A percentile compares a stretch with the other conserved stretches of the same genome.
Evolutionary conservation across 495 filamentous ascomycete genomes (phyloP).

Genomic region (Emericellopsis terricola): DNA sequence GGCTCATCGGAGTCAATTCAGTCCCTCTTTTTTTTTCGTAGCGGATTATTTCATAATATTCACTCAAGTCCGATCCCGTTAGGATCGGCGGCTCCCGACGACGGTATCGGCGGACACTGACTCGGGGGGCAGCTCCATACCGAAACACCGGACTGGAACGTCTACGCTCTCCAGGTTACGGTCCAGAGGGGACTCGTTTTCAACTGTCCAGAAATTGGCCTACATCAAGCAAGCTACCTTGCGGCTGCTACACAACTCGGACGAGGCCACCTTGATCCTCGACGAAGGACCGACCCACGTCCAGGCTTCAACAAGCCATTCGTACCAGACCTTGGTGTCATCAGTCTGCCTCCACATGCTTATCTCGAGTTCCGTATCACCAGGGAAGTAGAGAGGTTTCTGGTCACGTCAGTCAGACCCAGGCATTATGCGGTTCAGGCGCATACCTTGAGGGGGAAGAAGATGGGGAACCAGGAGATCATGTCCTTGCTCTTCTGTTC

Average conservation of each 20-base stretch:
- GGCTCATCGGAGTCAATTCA: no score
- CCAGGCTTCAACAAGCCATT: slow-evolving; percentile 87
- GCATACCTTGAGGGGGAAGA: slow-evolving; percentile 81
- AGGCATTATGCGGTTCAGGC: no score
- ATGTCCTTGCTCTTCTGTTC: slow-evolving; percentile 79
- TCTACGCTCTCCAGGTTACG: no score
- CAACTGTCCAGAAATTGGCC: no score
- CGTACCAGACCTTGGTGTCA: slow-evolving; percentile 94
- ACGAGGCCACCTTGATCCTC: slow-evolving; percentile 57
- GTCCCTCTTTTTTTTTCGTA: no score
- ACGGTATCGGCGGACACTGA: no score
- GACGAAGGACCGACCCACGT: slow-evolving; percentile 38
- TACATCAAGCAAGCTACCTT: slow-evolving; percentile 88
- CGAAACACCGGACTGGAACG: no score
- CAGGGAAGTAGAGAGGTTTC: slow-evolving; percentile 78
- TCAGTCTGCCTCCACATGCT: slow-evolving; percentile 93
- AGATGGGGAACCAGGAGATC: slow-evolving; percentile 99
- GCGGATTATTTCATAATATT: no score
- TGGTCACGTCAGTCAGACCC: slow-evolving; percentile 17
- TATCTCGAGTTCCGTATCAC: slow-evolving; percentile 66
- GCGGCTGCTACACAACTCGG: slow-evolving; percentile 76
- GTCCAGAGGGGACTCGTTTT: no score
- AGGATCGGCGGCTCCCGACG: no score
- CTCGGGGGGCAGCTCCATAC: no score
- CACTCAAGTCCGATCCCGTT: no score